These are phyloP conservation scores for Pseudogymnoascus sp. DNA, from an alignment of 2,329 filamentous ascomycete species.

Conservation along the genomic window DNA sequence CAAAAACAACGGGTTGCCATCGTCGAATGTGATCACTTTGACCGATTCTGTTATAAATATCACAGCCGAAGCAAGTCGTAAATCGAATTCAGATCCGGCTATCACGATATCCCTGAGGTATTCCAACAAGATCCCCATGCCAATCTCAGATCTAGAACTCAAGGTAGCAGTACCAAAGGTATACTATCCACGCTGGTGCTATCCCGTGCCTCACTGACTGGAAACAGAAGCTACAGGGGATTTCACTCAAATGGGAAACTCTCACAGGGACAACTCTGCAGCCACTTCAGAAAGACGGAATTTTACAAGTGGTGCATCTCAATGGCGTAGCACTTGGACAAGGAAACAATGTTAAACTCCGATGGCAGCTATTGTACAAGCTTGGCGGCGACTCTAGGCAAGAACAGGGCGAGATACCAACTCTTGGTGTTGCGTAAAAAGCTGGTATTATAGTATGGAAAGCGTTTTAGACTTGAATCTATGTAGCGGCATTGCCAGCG, in stretches of 20 bases:
- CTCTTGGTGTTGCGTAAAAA: constrained; percentile 60
- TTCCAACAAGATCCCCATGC: constrained; percentile 66
- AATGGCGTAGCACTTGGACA: constrained; percentile 61
- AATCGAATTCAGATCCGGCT: constrained; percentile 27
- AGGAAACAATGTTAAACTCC: constrained; percentile 75
- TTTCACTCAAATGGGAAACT: constrained; percentile 70
- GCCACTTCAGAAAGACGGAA: constrained; percentile 60
- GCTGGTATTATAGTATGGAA: neutral
- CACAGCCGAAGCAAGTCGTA: constrained; percentile 62
- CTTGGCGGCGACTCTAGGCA: constrained; percentile 57
- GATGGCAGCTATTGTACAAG: constrained; percentile 80
- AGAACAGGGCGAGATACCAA: constrained; percentile 77
- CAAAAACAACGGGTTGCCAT: constrained; percentile 37
- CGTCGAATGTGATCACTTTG: constrained; percentile 52
- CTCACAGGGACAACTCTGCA: constrained; percentile 72
- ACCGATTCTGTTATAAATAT: constrained; percentile 63
- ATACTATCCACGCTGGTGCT: constrained; percentile 19
- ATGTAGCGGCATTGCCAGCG: constrained; percentile 6
- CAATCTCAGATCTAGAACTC: constrained; percentile 74
- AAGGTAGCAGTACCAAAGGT: constrained; percentile 93
- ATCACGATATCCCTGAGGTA: constrained; percentile 72
- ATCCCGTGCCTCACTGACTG: constrained; percentile 14
- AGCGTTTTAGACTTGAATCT: constrained; percentile 8
- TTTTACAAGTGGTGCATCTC: constrained; percentile 73
- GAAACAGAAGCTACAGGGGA: constrained; percentile 47